phyloP scores from a whole-genome alignment of 2,329 filamentous ascomycete species.

The Ophiocordyceps robertsii region DNA sequence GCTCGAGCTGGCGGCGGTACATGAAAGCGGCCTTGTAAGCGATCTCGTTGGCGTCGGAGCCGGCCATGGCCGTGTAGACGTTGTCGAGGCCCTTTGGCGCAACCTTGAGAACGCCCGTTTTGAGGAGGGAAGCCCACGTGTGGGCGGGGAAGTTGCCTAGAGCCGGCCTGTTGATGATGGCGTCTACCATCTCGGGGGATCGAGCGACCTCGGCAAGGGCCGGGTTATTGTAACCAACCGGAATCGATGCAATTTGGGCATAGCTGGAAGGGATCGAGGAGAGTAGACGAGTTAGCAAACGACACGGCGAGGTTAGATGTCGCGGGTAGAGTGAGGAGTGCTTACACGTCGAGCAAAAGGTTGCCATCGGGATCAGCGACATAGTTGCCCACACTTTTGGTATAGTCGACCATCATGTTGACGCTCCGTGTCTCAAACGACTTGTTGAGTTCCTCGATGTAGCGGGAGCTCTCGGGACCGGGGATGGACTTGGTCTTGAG shows the following conservation, averaged over 20 bases:
- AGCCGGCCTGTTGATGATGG: conserved; percentile 78
- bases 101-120: conserved; percentile 67
- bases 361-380: conserved; percentile 62
- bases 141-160: conserved; percentile 82
- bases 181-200: conserved; percentile 64
- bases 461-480: conserved; percentile 59
- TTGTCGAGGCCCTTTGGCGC: conserved; percentile 75
- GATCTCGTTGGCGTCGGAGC: conserved; percentile 86
- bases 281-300: conserved; percentile 2
- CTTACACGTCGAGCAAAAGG: conserved; percentile 57
- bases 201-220: conserved; percentile 54
- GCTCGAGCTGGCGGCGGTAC: conserved; percentile 71
- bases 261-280: conserved; percentile 38
- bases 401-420: conserved; percentile 72
- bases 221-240: conserved; percentile 86
- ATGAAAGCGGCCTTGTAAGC: conserved; percentile 96
- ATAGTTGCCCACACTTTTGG: conserved; percentile 68
- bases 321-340: not conserved
- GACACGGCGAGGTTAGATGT: not conserved
- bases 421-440: conserved; percentile 78
- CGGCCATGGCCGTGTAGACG: conserved; percentile 81
- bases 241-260: conserved; percentile 86
- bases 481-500: conserved; percentile 50
- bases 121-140: conserved; percentile 70
- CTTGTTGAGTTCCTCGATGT: conserved; percentile 55